phyloP scores from a whole-genome alignment of 192 early-diverging fungal genomes.

The Globomyces pollinis-pini region DNA sequence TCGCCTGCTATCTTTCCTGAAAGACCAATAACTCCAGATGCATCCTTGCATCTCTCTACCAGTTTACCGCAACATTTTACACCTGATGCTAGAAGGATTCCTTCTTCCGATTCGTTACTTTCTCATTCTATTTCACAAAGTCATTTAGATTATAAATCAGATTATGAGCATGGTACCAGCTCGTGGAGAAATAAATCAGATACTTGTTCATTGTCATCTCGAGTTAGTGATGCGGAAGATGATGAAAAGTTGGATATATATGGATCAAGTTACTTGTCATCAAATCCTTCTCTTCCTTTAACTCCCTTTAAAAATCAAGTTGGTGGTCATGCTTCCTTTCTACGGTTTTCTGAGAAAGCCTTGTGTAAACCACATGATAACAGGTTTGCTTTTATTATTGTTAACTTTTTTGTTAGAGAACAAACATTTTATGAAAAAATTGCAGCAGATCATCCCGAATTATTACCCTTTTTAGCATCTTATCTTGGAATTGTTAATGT shows the following conservation, averaged over 20 bases:
- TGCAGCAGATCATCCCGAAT: conserved; percentile 61
- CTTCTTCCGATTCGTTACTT: neutral
- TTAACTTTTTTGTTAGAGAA: conserved; percentile 47
- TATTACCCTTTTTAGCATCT: conserved; percentile 82
- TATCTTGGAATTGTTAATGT: conserved; percentile 95
- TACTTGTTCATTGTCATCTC: conserved; percentile 22
- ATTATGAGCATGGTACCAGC: too few relatives aligned
- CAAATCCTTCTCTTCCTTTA: conserved; percentile 34
- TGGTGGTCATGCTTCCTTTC: conserved; percentile 93
- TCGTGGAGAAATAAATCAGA: conserved; percentile 4
- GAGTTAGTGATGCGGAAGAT: conserved; percentile 26
- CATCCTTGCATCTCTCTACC: neutral
- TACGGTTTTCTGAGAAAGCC: conserved; percentile 93
- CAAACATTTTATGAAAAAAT: conserved; percentile 85
- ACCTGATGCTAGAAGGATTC: too few relatives aligned
- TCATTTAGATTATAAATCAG: too few relatives aligned
- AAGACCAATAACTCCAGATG: too few relatives aligned
- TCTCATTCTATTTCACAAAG: too few relatives aligned
- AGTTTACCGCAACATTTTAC: too few relatives aligned
- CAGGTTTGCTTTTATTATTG: neutral
- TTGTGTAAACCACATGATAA: conserved; percentile 88
- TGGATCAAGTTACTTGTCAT: conserved; percentile 11
- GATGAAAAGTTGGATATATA: conserved; percentile 15
- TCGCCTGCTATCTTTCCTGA: too few relatives aligned
- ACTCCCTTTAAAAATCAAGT: conserved; percentile 51